A percentile compares a stretch with the other conserved stretches of the same genome.
These are phyloP conservation scores for Phialocephala sp. DNA, from an alignment of 2,329 filamentous ascomycete species.

Conservation along the genomic window DNA sequence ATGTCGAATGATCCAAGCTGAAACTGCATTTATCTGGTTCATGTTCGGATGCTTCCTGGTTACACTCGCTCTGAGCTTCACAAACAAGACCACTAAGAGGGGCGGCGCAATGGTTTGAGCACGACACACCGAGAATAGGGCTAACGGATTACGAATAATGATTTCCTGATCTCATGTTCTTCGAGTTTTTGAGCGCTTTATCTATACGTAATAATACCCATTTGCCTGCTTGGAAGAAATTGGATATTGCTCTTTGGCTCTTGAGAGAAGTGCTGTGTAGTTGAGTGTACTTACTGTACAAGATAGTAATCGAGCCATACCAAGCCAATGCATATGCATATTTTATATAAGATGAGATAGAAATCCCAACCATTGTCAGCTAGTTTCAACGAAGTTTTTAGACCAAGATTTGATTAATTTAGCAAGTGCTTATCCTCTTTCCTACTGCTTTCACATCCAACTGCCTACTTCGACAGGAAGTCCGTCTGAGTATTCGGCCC, in stretches of 20 bases:
- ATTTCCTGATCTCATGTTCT: not conserved
- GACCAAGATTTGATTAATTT: not conserved
- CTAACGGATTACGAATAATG: not conserved
- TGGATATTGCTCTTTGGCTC: not conserved
- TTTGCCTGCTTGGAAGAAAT: not conserved
- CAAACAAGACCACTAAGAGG: slow-evolving; percentile 27
- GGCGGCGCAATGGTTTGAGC: slow-evolving; percentile 29
- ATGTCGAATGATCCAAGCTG: slow-evolving; percentile 34
- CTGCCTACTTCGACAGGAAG: not conserved
- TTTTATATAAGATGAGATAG: not conserved
- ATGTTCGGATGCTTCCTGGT: slow-evolving; percentile 28
- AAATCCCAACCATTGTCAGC: not conserved
- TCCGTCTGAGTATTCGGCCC: not conserved
- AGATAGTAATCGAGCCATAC: not conserved
- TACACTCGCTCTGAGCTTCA: slow-evolving; percentile 29
- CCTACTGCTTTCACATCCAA: not conserved
- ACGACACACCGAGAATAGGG: not conserved
- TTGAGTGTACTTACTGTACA: not conserved
- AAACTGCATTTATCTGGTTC: slow-evolving; percentile 38
- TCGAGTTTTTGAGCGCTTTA: not conserved
- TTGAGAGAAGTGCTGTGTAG: not conserved
- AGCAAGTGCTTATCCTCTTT: not conserved
- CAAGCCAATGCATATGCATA: not conserved
- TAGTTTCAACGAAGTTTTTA: not conserved
- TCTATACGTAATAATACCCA: not conserved